Base-by-base conservation (phyloP, 768 basidiomycete genomes). In the Suillus sp. region DNA sequence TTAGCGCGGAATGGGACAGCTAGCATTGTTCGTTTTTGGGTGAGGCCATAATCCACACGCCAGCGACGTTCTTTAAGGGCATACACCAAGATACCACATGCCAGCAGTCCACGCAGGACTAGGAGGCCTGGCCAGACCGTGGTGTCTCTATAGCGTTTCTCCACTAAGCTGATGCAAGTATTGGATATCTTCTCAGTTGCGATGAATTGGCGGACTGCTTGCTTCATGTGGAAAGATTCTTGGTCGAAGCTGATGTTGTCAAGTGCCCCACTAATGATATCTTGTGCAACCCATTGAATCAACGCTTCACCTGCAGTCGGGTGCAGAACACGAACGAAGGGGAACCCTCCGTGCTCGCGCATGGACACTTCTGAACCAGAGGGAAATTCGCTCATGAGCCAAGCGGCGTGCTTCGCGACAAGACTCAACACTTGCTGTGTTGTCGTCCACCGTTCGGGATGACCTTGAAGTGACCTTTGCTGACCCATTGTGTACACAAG, bases 341-440 rank as follows among this genome's bases (percentile, higher is more conserved):
- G 51, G 62, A 70, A 22, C 4, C n/a, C 32, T 32, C 61, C 63
- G 0, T 63, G 37, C 1, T 48, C 54, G 18, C 63, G 65, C 0
- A 8, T 16, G 30, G 69, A 66, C 25, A 64, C 66, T 47, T 75
- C 74, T 8, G 72, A 37, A 42, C 62, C 65, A 2, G 56, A 61
- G 0, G 55, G 66, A 47, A 58, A 68, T 3, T 3, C 7, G 2
- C 22, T 35, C 14, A 34, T 57, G 30, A 74, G 65, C 11, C 45
- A 47, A n/a, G 38, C n/a, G 1, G 68, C 71, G 25, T 66, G 62
- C 2, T 64, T 67, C 13, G 59, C 59, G 1, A 77, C 66, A 18
- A 74, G 69, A 11, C 54, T 9, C 8, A 80, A 65, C 27, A 79
- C 55, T 20, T 77, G 69, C 53, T 78, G 67, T 0, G 68, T 70